These are phyloP conservation scores for Tetrastigma voinierianum DNA, from an alignment of 164 flowering plant genomes.

Conservation along the genomic window DNA sequence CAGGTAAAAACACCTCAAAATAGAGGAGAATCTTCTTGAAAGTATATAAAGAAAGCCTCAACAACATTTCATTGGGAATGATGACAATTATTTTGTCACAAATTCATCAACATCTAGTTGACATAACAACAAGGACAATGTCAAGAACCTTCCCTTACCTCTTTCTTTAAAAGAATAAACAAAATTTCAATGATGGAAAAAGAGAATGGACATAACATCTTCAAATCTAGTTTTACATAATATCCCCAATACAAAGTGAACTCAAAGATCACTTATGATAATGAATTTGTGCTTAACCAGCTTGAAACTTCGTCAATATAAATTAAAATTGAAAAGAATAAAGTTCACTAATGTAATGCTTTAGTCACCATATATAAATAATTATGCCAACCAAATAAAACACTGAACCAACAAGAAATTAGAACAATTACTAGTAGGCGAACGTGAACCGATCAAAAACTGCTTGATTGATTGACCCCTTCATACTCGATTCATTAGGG, in stretches of 20 bases:
- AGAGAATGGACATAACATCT: not conserved
- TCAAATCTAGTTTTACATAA: not conserved
- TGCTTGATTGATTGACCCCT: not conserved
- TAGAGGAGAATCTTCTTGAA: not conserved
- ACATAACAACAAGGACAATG: not conserved
- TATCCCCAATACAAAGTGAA: too few relatives aligned
- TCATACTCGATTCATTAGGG: slow-evolving; percentile 2
- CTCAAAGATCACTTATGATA: too few relatives aligned
- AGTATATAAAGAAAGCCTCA: not conserved
- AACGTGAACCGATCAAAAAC: not conserved
- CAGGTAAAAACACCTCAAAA: not conserved
- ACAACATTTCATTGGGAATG: too few relatives aligned
- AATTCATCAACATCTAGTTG: not conserved
- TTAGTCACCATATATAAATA: too few relatives aligned
- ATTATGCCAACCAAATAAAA: too few relatives aligned
- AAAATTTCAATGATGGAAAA: not conserved
- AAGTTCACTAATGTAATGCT: too few relatives aligned
- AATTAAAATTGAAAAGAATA: too few relatives aligned
- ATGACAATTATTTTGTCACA: not conserved
- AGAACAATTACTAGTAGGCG: too few relatives aligned
- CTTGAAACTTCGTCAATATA: too few relatives aligned
- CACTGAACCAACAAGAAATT: too few relatives aligned
- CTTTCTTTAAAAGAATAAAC: not conserved
- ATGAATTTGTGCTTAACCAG: too few relatives aligned
- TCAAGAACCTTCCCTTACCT: not conserved